Percentiles rank a stretch among this genome's conserved stretches.
These are phyloP conservation scores for Collybia sordida DNA, from an alignment of 768 basidiomycete species.

Conservation along the genomic window DNA sequence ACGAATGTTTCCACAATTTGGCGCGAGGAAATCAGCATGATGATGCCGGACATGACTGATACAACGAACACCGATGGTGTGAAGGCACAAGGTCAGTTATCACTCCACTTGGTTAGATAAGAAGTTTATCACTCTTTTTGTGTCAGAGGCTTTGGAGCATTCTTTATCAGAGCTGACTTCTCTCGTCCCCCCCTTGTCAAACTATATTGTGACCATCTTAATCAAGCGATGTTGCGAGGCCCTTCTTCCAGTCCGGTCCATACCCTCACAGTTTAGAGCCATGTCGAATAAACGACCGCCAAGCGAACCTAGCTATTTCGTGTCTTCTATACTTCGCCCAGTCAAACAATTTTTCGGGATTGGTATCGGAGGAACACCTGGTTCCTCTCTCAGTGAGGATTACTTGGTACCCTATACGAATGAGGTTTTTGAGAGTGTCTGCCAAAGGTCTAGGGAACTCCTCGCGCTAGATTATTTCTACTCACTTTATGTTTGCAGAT, in stretches of 20 bases:
- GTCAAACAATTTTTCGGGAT: conserved; percentile 72
- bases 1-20: conserved; percentile 57
- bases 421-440: conserved; percentile 71
- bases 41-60: conserved; percentile 49
- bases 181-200: conserved; percentile 57
- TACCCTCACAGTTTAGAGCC: conserved; percentile 89
- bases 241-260: conserved; percentile 79
- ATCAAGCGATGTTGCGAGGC: conserved; percentile 83
- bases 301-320: conserved; percentile 84
- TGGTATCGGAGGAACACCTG: conserved; percentile 57
- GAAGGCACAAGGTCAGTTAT: conserved; percentile 50
- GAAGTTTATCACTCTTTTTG: conserved; percentile 2
- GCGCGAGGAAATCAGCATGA: conserved; percentile 61
- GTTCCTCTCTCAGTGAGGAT: conserved; percentile 54
- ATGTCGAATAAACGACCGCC: conserved; percentile 74
- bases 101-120: neutral
- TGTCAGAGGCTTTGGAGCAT: conserved; percentile 54
- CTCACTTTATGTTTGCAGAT: conserved; percentile 42
- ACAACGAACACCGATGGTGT: conserved; percentile 29
- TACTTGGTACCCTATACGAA: conserved; percentile 50
- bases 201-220: conserved; percentile 68
- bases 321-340: conserved; percentile 78
- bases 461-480: neutral
- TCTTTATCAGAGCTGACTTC: conserved; percentile 48
- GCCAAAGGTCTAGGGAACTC: conserved; percentile 50